Evolutionary conservation across 805 yeast species (phyloP).

Genomic region (Yarrowia sp.): DNA sequence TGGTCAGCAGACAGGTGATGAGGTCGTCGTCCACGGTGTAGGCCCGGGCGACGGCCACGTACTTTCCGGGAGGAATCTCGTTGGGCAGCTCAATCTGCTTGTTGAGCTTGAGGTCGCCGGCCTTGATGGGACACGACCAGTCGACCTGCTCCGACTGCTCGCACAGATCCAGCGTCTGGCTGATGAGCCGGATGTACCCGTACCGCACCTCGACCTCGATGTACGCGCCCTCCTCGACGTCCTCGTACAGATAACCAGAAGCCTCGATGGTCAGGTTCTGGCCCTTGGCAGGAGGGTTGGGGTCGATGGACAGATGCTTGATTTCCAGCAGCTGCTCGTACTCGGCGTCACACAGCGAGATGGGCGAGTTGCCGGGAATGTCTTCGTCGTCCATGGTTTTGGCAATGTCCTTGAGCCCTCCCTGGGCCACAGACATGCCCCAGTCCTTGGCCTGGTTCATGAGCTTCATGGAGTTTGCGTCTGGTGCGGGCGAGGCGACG

Average conservation of each 20-base stretch:
- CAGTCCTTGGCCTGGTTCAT: slow-evolving; percentile 17
- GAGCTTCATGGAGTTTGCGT: slow-evolving; percentile 13
- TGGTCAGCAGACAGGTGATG: slow-evolving; percentile 70
- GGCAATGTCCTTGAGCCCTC: slow-evolving; percentile 19
- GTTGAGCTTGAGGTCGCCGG: slow-evolving; percentile 62
- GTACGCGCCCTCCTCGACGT: slow-evolving; percentile 79
- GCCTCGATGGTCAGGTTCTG: slow-evolving; percentile 76
- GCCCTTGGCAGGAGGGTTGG: slow-evolving; percentile 92
- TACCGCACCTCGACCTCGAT: slow-evolving; percentile 91
- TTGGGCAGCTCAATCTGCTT: slow-evolving; percentile 80
- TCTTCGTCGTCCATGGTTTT: slow-evolving; percentile 26
- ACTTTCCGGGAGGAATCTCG: slow-evolving; percentile 94
- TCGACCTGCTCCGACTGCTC: slow-evolving; percentile 82
- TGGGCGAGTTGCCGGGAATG: slow-evolving; percentile 88
- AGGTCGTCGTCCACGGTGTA: slow-evolving; percentile 77
- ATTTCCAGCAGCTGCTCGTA: slow-evolving; percentile 63
- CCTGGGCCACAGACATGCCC: slow-evolving; percentile 22
- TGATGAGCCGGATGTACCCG: slow-evolving; percentile 83
- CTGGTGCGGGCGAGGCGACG: slow-evolving; percentile 5
- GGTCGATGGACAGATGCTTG: slow-evolving; percentile 56
- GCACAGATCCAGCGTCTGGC: slow-evolving; percentile 90
- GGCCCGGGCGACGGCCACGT: slow-evolving; percentile 83
- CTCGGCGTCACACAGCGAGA: slow-evolving; percentile 66
- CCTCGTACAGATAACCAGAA: slow-evolving; percentile 54
- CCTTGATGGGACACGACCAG: slow-evolving; percentile 73